Base-by-base conservation (phyloP, 2,329 filamentous ascomycete genomes). In the Fonsecaea multimorphosa region DNA sequence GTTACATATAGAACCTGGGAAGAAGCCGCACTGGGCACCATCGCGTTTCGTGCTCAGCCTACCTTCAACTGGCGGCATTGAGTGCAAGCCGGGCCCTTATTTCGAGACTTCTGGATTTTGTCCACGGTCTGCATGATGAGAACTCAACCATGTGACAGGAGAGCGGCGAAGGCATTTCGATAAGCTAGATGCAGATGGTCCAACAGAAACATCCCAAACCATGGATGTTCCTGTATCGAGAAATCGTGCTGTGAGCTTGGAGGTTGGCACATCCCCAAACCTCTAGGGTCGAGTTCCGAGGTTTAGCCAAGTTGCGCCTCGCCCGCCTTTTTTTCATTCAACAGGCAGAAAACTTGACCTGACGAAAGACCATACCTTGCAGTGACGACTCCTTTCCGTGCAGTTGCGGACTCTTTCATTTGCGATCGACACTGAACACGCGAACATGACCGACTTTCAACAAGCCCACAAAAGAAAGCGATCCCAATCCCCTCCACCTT, bases 401-500 rank as follows among this genome's bases (percentile, higher is more conserved):
- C 16, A 40, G 38, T 40, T 40, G 38, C 11, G 12, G n/a, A n/a
- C 38, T 49, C 22, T 57, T 8, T 29, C 19, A 14, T 3, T 11
- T 5, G 11, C 27, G 11, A 16, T n/a, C 51, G 27, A 54, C 22
- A 2, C 24, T 54, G 12, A 54, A 14, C 6, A 19, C 76, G 77
- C 60, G 72, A 74, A 55, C 63, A 76, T 61, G 74, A 74, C 52
- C 67, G 73, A 40, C 32, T 36, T 55, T n/a, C 56, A 19, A 3
- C 34, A 55, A 19, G 24, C 29, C 7, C 14, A 40, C 51, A 80
- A 80, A 70, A 73, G 80, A 68, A 75, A 74, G 66, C 74, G 79
- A 56, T 81, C 80, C 55, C 77, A 77, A 24, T 81, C 80, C 9
- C 79, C 79, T 46, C 74, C 74, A 16, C 75, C 76, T 19, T 78